phyloP scores from a whole-genome alignment of 306 rosid species.

The Gynostemma pentaphyllum region DNA sequence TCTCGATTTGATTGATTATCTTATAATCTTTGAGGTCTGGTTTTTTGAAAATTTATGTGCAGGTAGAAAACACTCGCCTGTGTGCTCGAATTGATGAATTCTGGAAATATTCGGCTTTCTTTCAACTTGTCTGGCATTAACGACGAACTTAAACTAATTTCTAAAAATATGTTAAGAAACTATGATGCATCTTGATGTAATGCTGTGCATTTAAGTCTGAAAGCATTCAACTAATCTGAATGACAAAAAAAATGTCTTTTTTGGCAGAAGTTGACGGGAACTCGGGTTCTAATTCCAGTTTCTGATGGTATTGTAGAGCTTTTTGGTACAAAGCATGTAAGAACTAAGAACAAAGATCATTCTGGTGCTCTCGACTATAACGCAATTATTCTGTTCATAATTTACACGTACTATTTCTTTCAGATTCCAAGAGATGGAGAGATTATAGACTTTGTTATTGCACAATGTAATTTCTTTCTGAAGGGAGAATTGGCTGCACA shows the following conservation, averaged over 20 bases:
- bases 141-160: too few species aligned
- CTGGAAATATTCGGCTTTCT: too few species aligned
- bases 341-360: not conserved
- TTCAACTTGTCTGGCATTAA: too few species aligned
- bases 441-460: conserved; percentile 36
- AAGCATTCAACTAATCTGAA: too few species aligned
- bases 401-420: conserved; percentile 10
- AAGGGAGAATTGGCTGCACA: conserved; percentile 29
- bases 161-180: too few species aligned
- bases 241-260: too few species aligned
- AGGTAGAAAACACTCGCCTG: too few species aligned
- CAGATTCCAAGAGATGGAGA: conserved; percentile 49
- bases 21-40: not conserved
- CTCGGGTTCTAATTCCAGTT: conserved; percentile 58
- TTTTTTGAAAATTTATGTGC: not conserved
- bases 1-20: not conserved
- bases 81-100: too few species aligned
- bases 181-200: too few species aligned
- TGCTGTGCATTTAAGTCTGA: too few species aligned
- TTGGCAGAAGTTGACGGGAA: conserved; percentile 32
- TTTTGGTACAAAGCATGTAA: conserved; percentile 45
- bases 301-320: conserved; percentile 69
- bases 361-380: not conserved
- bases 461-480: conserved; percentile 25
- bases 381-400: not conserved